Evolutionary conservation across 768 basidiomycete genomes (phyloP).

Genomic region (Hygrophoropsis aurantiaca): DNA sequence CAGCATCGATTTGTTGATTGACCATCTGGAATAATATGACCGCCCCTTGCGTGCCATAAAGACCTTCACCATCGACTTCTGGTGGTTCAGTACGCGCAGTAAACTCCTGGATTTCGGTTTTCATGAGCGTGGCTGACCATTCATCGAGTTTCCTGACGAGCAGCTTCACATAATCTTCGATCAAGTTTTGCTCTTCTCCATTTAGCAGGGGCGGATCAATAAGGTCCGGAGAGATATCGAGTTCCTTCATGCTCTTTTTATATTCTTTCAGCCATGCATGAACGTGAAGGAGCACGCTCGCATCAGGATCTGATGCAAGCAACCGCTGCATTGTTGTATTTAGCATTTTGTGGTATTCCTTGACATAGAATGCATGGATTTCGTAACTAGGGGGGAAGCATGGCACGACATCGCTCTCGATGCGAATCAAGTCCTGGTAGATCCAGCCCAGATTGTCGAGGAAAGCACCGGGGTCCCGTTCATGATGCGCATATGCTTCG

Average conservation of each 20-base stretch:
- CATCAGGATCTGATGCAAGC: conserved; percentile 75
- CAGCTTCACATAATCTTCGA: conserved; percentile 92
- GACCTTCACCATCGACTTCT: conserved; percentile 84
- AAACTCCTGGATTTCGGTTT: conserved; percentile 85
- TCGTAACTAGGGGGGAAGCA: conserved; percentile 94
- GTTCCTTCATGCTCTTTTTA: conserved; percentile 91
- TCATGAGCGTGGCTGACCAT: conserved; percentile 94
- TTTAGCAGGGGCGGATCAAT: conserved; percentile 90
- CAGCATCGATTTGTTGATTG: conserved; percentile 93
- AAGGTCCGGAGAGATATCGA: conserved; percentile 77
- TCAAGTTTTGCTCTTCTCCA: conserved; percentile 89
- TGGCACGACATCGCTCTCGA: conserved; percentile 84
- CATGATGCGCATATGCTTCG: conserved; percentile 58
- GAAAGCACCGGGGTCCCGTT: conserved; percentile 68
- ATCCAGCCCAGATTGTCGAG: conserved; percentile 83
- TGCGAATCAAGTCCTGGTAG: conserved; percentile 92
- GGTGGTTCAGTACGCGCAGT: conserved; percentile 80
- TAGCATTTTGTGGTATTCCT: conserved; percentile 87
- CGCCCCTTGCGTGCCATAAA: conserved; percentile 89
- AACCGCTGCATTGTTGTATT: conserved; percentile 72
- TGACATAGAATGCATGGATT: conserved; percentile 78
- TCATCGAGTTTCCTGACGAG: conserved; percentile 96
- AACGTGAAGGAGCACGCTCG: conserved; percentile 81
- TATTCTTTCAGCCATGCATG: conserved; percentile 97
- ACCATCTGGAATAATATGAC: conserved; percentile 98